Conservation (phyloP, 768 basidiomycete species). For the Phaffia australis region DNA sequence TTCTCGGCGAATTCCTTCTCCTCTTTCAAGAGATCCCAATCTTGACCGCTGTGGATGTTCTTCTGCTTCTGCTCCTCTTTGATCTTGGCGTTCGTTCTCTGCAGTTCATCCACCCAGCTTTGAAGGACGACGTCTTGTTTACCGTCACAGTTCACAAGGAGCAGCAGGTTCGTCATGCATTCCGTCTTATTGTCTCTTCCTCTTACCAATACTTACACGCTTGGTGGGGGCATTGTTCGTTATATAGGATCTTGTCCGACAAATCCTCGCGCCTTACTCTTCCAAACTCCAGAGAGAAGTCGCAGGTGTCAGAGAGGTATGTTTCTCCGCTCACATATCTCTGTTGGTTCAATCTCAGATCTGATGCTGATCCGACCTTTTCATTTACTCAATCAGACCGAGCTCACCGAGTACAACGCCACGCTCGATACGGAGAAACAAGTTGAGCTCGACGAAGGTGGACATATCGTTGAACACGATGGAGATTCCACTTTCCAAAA, state of each 20-base stretch:
- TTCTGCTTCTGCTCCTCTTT: neutral
- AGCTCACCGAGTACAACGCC: constrained; percentile 21
- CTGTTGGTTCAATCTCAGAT: neutral
- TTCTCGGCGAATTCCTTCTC: constrained; percentile 72
- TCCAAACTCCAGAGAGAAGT: constrained; percentile 19
- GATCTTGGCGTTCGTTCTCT: neutral
- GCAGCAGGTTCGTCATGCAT: constrained; percentile 10
- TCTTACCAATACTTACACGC: no score
- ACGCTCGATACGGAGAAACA: constrained; percentile 5
- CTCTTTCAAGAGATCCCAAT: constrained; percentile 41
- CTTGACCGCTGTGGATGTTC: constrained; percentile 48
- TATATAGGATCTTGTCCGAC: constrained; percentile 18
- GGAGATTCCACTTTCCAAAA: constrained; percentile 12
- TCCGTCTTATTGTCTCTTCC: neutral
- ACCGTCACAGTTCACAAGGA: constrained; percentile 28
- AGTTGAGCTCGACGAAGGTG: neutral
- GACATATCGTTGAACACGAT: constrained; percentile 14
- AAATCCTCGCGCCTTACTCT: constrained; percentile 22
- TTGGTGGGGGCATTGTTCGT: no score
- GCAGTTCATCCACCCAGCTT: constrained; percentile 79
- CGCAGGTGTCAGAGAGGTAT: constrained; percentile 22
- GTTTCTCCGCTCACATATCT: neutral
- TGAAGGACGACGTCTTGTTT: constrained; percentile 66
- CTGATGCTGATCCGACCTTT: neutral
- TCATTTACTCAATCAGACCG: constrained; percentile 1